These are phyloP conservation scores for Volvox reticuliferus DNA, from an alignment of 139 green algal genomes.

Conservation along the genomic window DNA sequence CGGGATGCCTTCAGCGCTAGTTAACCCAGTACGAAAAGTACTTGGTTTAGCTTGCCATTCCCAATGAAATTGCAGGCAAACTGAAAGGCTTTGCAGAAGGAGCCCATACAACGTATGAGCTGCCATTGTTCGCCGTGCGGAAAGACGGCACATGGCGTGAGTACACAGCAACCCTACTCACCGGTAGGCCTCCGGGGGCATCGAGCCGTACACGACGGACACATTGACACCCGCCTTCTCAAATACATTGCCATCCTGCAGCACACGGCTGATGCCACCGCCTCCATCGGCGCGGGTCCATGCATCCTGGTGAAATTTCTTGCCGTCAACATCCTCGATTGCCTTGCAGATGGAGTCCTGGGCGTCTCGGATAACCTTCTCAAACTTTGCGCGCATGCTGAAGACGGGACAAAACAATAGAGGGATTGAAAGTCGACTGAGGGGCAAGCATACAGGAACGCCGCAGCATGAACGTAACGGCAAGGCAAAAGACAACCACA, in stretches of 20 bases:
- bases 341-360: slow-evolving; percentile 94
- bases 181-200: slow-evolving; percentile 97
- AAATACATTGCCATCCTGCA: slow-evolving; percentile 93
- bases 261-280: slow-evolving; percentile 96
- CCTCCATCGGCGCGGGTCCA: slow-evolving; percentile 93
- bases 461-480: too few relatives aligned
- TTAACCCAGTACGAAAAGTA: too few relatives aligned
- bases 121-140: too few relatives aligned
- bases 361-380: slow-evolving; percentile 85
- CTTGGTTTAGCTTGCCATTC: too few relatives aligned
- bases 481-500: too few relatives aligned
- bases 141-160: too few relatives aligned
- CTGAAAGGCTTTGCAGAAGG: too few relatives aligned
- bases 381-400: slow-evolving; percentile 88
- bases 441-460: background rate
- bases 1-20: too few relatives aligned
- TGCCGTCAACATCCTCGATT: slow-evolving; percentile 93
- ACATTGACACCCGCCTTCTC: slow-evolving; percentile 97
- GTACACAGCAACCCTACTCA: background rate
- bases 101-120: too few relatives aligned
- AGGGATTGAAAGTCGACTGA: background rate
- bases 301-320: slow-evolving; percentile 93
- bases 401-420: background rate
- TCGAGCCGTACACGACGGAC: slow-evolving; percentile 97
- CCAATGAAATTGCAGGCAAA: too few relatives aligned